These are phyloP conservation scores for Yarrowia alimentaria DNA, from an alignment of 805 yeast genomes.

Conservation along the genomic window DNA sequence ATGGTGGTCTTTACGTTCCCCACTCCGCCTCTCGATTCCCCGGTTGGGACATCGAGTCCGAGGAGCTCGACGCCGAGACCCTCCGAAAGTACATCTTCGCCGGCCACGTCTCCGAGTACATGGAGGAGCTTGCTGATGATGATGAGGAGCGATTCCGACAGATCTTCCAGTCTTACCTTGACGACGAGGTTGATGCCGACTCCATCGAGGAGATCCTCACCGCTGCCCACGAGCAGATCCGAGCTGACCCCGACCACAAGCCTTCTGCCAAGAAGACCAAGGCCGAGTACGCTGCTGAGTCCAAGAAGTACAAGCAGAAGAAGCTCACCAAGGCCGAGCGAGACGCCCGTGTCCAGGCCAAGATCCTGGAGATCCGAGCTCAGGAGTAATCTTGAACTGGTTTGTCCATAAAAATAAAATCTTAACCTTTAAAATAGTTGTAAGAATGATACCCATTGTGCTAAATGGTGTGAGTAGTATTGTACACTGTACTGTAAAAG, in stretches of 20 bases:
- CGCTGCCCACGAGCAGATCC: constrained; percentile 92
- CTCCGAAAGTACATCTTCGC: constrained; percentile 99
- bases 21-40: constrained; percentile 99
- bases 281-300: constrained; percentile 96
- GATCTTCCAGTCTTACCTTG: constrained; percentile 94
- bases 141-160: constrained; percentile 99
- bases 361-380: constrained; percentile 74
- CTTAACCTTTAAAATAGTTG: neutral
- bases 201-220: constrained; percentile 92
- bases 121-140: constrained; percentile 99
- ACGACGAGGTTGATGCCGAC: constrained; percentile 96
- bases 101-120: constrained; percentile 99
- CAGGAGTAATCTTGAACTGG: constrained; percentile 15
- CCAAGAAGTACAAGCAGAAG: constrained; percentile 84
- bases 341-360: constrained; percentile 81
- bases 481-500: too few relatives aligned
- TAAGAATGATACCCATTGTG: too few relatives aligned
- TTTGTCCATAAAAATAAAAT: constrained; percentile 6
- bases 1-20: constrained; percentile 99
- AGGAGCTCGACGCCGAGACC: constrained; percentile 96
- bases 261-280: constrained; percentile 91
- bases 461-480: too few relatives aligned
- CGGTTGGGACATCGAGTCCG: constrained; percentile 98
- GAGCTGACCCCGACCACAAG: constrained; percentile 91
- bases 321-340: constrained; percentile 92